Percentiles rank a stretch among this genome's conserved stretches.
phyloP scores from a whole-genome alignment of 805 yeast species.

The Pichia manshurica region DNA sequence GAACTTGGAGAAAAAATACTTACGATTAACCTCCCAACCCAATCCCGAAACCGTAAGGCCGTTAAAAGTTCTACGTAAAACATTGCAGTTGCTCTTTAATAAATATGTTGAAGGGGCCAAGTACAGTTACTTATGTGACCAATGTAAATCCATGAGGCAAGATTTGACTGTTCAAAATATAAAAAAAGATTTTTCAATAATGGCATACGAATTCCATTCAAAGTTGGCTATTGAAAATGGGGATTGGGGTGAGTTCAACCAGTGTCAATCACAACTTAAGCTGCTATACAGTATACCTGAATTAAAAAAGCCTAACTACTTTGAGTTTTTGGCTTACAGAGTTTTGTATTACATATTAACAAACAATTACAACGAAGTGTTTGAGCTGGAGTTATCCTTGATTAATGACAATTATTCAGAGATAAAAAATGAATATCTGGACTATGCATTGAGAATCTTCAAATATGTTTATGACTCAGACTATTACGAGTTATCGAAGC shows the following conservation, averaged over 20 bases:
- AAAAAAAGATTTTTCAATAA: constrained; percentile 65
- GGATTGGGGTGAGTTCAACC: constrained; percentile 93
- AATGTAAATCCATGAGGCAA: constrained; percentile 86
- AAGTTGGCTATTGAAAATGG: constrained; percentile 75
- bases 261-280: constrained; percentile 80
- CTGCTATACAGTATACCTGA: constrained; percentile 46
- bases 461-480: constrained; percentile 36
- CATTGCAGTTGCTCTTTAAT: constrained; percentile 47
- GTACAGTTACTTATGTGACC: constrained; percentile 80
- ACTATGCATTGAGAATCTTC: constrained; percentile 33
- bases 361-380: constrained; percentile 52
- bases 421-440: constrained; percentile 21
- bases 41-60: constrained; percentile 84
- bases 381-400: constrained; percentile 33
- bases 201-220: constrained; percentile 82
- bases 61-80: constrained; percentile 47
- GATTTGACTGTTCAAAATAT: constrained; percentile 90
- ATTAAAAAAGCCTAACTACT: constrained; percentile 29
- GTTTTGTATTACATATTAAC: constrained; percentile 73
- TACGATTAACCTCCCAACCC: constrained; percentile 87
- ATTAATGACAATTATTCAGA: constrained; percentile 11
- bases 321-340: constrained; percentile 70
- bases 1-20: constrained; percentile 67
- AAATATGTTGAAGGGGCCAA: constrained; percentile 47
- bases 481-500: constrained; percentile 47